Evolutionary conservation across 1,284 basidiomycete species (phyloP), one percentile per base, ranked within the genome.

Genomic region (Ceratorhiza oryzae-sativae): DNA sequence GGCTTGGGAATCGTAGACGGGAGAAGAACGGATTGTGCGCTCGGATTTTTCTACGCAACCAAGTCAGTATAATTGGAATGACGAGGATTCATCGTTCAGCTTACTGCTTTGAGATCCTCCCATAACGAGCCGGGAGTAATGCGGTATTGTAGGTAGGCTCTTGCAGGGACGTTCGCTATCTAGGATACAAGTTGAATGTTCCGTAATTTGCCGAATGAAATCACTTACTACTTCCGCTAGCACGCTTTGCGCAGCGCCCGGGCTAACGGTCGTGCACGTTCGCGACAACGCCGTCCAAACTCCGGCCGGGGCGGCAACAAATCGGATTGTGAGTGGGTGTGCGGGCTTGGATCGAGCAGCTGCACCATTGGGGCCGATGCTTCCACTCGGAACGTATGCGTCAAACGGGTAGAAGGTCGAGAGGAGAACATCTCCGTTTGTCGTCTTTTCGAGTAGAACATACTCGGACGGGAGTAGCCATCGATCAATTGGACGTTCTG

Each of bases 381-480:
- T 18, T 2, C 62, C 62, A 42, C 15, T 36, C 20, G 67, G 67
- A 20, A 70, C 49, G 34, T 70, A 70, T n/a, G 67, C 67, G 32
- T 70, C 67, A 27, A 70, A 70, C 45, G 67, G 67, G 32, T 70
- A 70, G 18, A 70, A 70, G 4, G 67, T 70, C n/a, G 67, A 70
- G 15, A 70, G 32, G 10, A 34, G 67, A 10, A 70, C 42, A 15
- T 70, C 67, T 18, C 67, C 67, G 55, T 70, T 70, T 70, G 42
- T 20, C 8, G 53, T 15, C 23, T 53, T 55, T 12, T 70, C 67
- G 15, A 70, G 53, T 13, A 70, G 18, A 18, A 70, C 67, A 42
- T 70, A 70, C 48, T 70, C 67, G 41, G 67, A 46, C 18, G 67
- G 67, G 18, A 70, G 67, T 23, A 70, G 23, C 67, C 67, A 70